Evolutionary conservation across 2,329 filamentous ascomycete genomes (phyloP), one percentile per base, ranked within the genome.

Genomic region (Diaporthe sp.): DNA sequence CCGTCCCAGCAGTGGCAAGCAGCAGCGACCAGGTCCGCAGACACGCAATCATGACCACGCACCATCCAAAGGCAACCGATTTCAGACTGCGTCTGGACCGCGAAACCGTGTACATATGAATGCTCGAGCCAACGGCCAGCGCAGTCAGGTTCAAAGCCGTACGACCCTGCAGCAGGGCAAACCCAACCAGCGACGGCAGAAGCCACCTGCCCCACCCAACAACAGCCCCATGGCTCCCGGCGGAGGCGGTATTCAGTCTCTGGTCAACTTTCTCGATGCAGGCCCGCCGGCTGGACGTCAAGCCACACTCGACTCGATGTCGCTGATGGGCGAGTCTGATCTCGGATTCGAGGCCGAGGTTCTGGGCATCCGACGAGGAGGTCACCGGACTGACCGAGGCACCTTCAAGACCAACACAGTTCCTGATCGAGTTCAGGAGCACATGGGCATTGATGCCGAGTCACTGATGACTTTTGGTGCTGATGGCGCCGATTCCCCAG

Each of bases 321-420:
- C 71, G 44, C 7, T 53, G 10, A 37, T 53, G 25, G 58, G 44
- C 10, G 71, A 73, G 8, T 73, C 58, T n/a, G 71, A 73, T 7
- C 31, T 73, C n/a, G 71, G 71, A 37, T 73, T 73, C 28, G 71
- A 73, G 42, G 71, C 71, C 0, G 71, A 73, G 17, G 71, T 73
- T 2, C 58, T 73, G 6, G 71, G 71, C 1, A 44, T 73, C 5
- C 58, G 37, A 10, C 58, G 58, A 34, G 46, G 71, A 53, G 46
- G 58, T 8, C 60, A 17, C 25, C 22, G 19, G 17, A 34, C 25
- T 25, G 10, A 55, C 10, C 34, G 2, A 25, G 49, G 10, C 22
- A 13, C 49, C 2, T 1, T n/a, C 17, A n/a, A 37, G 2, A 10
- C 6, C 19, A 34, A n/a, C 1, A 2, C 46, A 2, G 10, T 13